A percentile compares a stretch with the other conserved stretches of the same genome.
phyloP scores from a whole-genome alignment of 83 land plant species.

The Isoetes engelmannii region DNA sequence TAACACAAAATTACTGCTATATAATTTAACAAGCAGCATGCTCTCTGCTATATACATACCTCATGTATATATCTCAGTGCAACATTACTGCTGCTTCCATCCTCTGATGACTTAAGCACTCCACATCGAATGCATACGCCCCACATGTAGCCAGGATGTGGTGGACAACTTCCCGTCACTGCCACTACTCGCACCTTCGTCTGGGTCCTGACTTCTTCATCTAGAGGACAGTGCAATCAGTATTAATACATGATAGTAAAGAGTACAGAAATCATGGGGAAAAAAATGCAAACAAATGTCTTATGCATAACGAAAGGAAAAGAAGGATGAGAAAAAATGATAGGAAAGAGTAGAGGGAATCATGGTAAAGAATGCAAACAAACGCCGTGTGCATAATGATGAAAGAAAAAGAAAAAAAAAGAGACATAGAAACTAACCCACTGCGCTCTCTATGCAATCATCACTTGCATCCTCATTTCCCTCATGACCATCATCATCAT shows the following conservation, averaged over 20 bases:
- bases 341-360: too few relatives aligned
- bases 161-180: slow-evolving; percentile 28
- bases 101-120: not conserved
- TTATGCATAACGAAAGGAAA: too few relatives aligned
- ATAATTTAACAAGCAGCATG: too few relatives aligned
- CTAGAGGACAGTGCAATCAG: not conserved
- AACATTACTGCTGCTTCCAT: not conserved
- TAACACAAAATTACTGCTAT: too few relatives aligned
- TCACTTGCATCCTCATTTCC: slow-evolving; percentile 16
- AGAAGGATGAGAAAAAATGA: too few relatives aligned
- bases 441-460: slow-evolving; percentile 4
- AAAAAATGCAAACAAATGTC: too few relatives aligned
- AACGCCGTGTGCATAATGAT: too few relatives aligned
- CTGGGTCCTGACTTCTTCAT: not conserved
- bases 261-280: not conserved
- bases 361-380: too few relatives aligned
- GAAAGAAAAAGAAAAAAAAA: too few relatives aligned
- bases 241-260: not conserved
- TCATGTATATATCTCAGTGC: slow-evolving; percentile 10
- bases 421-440: slow-evolving; percentile 6
- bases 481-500: not conserved
- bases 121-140: slow-evolving; percentile 47
- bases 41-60: too few relatives aligned
- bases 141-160: slow-evolving; percentile 68
- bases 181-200: slow-evolving; percentile 4